Percentiles rank a stretch among this genome's conserved stretches.
phyloP scores from a whole-genome alignment of 345 rosid genomes.

The Sisymbrium altissimum region DNA sequence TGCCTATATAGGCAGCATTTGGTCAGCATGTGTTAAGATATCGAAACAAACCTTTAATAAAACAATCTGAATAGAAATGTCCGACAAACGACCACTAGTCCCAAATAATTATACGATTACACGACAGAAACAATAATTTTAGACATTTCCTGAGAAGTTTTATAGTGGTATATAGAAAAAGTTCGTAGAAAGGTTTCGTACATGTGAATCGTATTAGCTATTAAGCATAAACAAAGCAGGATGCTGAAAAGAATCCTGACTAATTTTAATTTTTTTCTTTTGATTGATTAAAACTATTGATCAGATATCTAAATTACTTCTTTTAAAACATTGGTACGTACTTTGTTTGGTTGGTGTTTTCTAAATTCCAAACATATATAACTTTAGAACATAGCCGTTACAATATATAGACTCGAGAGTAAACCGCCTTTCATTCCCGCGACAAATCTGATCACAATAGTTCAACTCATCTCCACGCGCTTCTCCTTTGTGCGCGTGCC shows the following conservation, averaged over 20 bases:
- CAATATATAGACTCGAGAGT: neutral
- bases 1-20: neutral
- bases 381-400: neutral
- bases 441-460: neutral
- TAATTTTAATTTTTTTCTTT: no score
- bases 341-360: neutral
- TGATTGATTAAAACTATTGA: neutral
- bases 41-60: neutral
- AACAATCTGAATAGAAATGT: neutral
- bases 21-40: neutral
- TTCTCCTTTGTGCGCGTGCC: constrained; percentile 1
- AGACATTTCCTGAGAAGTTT: no score
- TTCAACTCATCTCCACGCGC: neutral
- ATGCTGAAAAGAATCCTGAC: no score
- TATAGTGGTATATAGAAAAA: no score
- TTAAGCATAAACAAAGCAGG: no score
- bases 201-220: no score
- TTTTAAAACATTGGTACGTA: neutral
- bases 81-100: neutral
- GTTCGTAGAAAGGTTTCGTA: no score
- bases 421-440: neutral
- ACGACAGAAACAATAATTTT: no score
- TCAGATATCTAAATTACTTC: neutral
- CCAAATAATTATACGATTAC: no score
- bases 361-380: neutral